Percentiles rank a stretch among this genome's conserved stretches.
These are phyloP conservation scores for Cyclotella baltica DNA, from an alignment of 108 stramenopile species.

Conservation along the genomic window DNA sequence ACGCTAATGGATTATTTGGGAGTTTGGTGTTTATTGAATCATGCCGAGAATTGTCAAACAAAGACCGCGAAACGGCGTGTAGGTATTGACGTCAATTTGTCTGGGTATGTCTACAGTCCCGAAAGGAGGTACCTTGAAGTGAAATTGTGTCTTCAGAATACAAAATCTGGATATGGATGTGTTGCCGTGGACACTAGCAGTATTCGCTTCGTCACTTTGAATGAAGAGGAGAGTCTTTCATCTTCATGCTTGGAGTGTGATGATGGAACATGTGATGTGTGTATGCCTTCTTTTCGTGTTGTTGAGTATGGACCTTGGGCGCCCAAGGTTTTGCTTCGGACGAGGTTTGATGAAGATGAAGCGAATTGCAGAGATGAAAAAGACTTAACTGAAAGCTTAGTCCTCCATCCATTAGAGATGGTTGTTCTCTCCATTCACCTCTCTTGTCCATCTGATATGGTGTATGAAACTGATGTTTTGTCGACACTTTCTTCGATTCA, in stretches of 20 bases:
- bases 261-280: slow-evolving; percentile 4
- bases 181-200: slow-evolving; percentile 6
- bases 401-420: slow-evolving; percentile 45
- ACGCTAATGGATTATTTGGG: slow-evolving; percentile 24
- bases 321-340: slow-evolving; percentile 31
- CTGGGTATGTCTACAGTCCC: slow-evolving; percentile 12
- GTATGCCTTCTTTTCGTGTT: slow-evolving; percentile 23
- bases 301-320: slow-evolving; percentile 44
- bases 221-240: slow-evolving; percentile 38
- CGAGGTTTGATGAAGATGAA: slow-evolving; percentile 2
- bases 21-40: slow-evolving; percentile 47
- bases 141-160: slow-evolving; percentile 51
- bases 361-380: not conserved
- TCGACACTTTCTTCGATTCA: slow-evolving; percentile 47
- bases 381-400: slow-evolving; percentile 6
- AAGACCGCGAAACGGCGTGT: slow-evolving; percentile 15
- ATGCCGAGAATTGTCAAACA: slow-evolving; percentile 49
- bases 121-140: slow-evolving; percentile 39
- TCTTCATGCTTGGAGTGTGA: slow-evolving; percentile 19
- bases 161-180: slow-evolving; percentile 35
- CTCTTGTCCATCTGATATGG: slow-evolving; percentile 34
- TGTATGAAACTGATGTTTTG: slow-evolving; percentile 46
- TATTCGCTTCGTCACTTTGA: slow-evolving; percentile 30
- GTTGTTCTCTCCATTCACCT: slow-evolving; percentile 41
- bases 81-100: no score